Conservation (phyloP, 176 grass and related monocot genomes). For the Hsuehochloa calcarea region DNA sequence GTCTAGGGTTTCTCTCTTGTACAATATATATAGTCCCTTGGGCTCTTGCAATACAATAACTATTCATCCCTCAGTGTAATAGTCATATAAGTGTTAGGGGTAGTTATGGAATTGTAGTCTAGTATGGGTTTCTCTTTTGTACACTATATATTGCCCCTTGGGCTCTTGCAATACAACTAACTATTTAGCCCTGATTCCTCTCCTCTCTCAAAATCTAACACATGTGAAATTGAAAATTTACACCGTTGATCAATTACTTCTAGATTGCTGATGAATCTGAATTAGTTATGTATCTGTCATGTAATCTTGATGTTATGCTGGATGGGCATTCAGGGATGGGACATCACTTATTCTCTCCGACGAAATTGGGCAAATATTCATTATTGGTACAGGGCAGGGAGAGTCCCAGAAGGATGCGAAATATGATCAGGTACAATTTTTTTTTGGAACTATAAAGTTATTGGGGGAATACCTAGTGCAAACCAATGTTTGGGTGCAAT, state of each 20-base stretch:
- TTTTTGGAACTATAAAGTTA: constrained; percentile 5
- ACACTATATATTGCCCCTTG: no score
- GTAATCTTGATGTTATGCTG: constrained; percentile 32
- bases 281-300: not conserved
- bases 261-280: constrained; percentile 26
- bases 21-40: no score
- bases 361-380: constrained; percentile 97
- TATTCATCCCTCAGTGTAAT: no score
- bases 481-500: not conserved
- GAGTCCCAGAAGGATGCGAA: constrained; percentile 98
- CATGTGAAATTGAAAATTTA: constrained; percentile 24
- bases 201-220: no score
- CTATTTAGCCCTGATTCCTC: no score
- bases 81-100: no score
- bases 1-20: no score
- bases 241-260: not conserved
- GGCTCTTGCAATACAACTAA: no score
- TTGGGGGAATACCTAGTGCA: not conserved
- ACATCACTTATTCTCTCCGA: constrained; percentile 94
- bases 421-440: constrained; percentile 84
- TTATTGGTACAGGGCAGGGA: constrained; percentile 92
- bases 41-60: no score
- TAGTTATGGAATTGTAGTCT: no score
- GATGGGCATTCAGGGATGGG: constrained; percentile 69
- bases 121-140: no score